A percentile compares a stretch with the other conserved stretches of the same genome.
Evolutionary conservation across 495 filamentous ascomycete genomes (phyloP).

Genomic region (Xylaria bambusicola): DNA sequence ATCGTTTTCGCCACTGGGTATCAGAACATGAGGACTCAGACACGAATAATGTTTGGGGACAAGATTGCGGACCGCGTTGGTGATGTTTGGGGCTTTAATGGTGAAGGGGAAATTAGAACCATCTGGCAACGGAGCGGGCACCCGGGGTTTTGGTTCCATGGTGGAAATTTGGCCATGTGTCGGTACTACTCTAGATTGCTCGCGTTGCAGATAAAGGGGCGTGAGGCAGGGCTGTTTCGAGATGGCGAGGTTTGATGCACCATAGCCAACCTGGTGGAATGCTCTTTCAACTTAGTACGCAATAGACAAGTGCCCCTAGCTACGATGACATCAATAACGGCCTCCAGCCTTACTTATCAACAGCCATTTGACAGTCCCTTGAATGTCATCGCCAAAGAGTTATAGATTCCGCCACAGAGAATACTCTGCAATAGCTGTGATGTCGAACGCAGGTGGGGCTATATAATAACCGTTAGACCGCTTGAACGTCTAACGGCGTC

Average conservation of each 20-base stretch:
- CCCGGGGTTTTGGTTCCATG: constrained; percentile 81
- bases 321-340: not conserved
- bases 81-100: constrained; percentile 77
- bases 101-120: constrained; percentile 70
- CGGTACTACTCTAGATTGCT: constrained; percentile 71
- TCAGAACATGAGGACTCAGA: constrained; percentile 70
- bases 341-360: not conserved
- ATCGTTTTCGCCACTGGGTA: constrained; percentile 85
- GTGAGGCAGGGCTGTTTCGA: constrained; percentile 25
- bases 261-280: no score
- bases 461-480: no score
- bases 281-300: no score
- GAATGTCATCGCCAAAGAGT: not conserved
- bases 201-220: constrained; percentile 74
- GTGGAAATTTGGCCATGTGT: constrained; percentile 74
- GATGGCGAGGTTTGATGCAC: constrained; percentile 5
- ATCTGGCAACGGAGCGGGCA: constrained; percentile 76
- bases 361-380: not conserved
- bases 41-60: constrained; percentile 67
- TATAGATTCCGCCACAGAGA: constrained; percentile 1
- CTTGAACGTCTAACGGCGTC: no score
- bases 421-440: not conserved
- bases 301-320: no score
- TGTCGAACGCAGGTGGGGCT: no score
- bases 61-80: constrained; percentile 63